These are phyloP conservation scores for Penicillium dipodomyicola DNA, from an alignment of 495 filamentous ascomycete genomes.

Conservation along the genomic window DNA sequence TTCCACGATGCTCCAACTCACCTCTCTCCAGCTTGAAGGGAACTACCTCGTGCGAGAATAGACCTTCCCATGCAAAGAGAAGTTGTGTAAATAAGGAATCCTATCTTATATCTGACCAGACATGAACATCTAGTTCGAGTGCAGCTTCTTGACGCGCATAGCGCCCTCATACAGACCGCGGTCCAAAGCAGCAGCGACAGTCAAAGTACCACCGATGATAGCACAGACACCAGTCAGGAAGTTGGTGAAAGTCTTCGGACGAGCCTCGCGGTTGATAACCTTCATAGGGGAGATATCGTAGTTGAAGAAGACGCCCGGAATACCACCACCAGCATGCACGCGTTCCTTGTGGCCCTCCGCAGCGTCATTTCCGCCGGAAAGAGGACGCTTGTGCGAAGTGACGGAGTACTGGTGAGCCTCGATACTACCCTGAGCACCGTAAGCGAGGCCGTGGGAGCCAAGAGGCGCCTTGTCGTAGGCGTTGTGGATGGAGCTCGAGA, in stretches of 20 bases:
- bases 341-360: constrained; percentile 86
- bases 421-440: constrained; percentile 68
- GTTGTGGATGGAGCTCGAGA: constrained; percentile 44
- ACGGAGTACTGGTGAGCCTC: constrained; percentile 98
- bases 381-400: constrained; percentile 87
- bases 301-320: constrained; percentile 97
- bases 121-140: constrained; percentile 41
- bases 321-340: constrained; percentile 82
- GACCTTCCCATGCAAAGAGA: constrained; percentile 5
- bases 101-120: constrained; percentile 1
- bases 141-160: constrained; percentile 81
- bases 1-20: neutral
- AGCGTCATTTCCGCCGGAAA: constrained; percentile 75
- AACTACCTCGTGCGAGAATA: constrained; percentile 3
- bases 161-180: constrained; percentile 87
- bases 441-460: constrained; percentile 57
- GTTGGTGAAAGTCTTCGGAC: constrained; percentile 78
- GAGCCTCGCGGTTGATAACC: constrained; percentile 93
- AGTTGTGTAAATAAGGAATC: neutral
- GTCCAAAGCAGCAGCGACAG: constrained; percentile 91
- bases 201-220: constrained; percentile 90
- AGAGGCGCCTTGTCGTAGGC: constrained; percentile 56
- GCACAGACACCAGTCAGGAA: constrained; percentile 94
- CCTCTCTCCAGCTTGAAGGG: neutral
- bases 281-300: constrained; percentile 99